These are phyloP conservation scores for Penicillium crustosum DNA, from an alignment of 2,329 filamentous ascomycete species.

Conservation along the genomic window DNA sequence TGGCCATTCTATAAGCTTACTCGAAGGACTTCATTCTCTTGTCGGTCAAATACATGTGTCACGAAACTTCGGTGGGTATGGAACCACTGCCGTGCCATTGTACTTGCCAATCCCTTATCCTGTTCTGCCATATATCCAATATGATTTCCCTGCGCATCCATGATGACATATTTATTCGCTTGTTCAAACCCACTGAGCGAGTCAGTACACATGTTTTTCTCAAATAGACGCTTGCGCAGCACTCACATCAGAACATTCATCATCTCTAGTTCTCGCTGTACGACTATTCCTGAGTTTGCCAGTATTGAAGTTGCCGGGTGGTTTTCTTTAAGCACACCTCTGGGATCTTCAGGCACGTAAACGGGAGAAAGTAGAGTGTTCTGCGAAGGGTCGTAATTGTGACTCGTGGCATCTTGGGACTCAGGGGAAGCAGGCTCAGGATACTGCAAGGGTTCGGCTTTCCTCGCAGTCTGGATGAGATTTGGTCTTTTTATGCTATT, in stretches of 20 bases:
- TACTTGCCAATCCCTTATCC: constrained; percentile 58
- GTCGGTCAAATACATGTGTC: constrained; percentile 63
- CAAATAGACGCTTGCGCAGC: not conserved
- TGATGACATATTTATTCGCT: constrained; percentile 65
- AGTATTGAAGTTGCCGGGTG: constrained; percentile 61
- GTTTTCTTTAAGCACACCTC: constrained; percentile 57
- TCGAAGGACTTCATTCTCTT: constrained; percentile 60
- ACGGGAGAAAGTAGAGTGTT: constrained; percentile 60
- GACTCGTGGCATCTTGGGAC: constrained; percentile 39
- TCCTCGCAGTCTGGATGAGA: constrained; percentile 16
- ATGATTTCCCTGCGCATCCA: constrained; percentile 63
- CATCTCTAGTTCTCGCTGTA: constrained; percentile 64
- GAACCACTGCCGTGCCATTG: constrained; percentile 60
- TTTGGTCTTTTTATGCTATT: constrained; percentile 30
- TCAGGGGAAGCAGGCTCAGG: constrained; percentile 13
- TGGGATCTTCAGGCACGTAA: constrained; percentile 60
- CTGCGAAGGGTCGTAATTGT: constrained; percentile 43
- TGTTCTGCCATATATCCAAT: constrained; percentile 65
- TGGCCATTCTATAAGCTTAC: constrained; percentile 28
- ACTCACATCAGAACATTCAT: constrained; percentile 62
- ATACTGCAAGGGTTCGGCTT: constrained; percentile 5
- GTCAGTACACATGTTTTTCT: constrained; percentile 6
- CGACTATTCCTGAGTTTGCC: constrained; percentile 61
- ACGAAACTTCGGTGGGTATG: constrained; percentile 64
- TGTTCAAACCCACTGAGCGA: constrained; percentile 59